Evolutionary conservation across 805 yeast genomes (phyloP).

Genomic region (Kazachstania viticola): DNA sequence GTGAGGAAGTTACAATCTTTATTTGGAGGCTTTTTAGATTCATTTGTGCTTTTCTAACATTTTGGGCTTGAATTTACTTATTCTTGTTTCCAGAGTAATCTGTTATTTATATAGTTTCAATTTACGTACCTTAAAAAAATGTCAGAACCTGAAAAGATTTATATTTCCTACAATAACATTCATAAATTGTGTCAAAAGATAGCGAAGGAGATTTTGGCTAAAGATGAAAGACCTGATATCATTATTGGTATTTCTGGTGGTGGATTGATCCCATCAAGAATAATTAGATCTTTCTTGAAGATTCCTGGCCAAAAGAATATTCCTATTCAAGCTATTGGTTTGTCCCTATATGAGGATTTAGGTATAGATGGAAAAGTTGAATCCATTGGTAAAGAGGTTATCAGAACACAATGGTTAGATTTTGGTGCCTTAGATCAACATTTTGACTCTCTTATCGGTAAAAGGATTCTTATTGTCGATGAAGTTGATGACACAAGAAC

Average conservation of each 20-base stretch:
- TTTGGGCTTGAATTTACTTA: too few relatives aligned
- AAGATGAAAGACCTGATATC: conserved; percentile 36
- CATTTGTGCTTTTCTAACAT: too few relatives aligned
- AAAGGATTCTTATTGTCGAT: conserved; percentile 71
- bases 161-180: conserved; percentile 67
- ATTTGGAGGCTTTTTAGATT: too few relatives aligned
- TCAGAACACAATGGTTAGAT: conserved; percentile 86
- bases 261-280: conserved; percentile 61
- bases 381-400: conserved; percentile 63
- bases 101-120: not conserved
- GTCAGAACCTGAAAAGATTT: conserved; percentile 34
- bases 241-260: conserved; percentile 67
- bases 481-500: conserved; percentile 92
- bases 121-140: too few relatives aligned
- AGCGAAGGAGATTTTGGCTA: conserved; percentile 39
- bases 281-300: conserved; percentile 51
- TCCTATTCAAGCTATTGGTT: conserved; percentile 60
- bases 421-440: conserved; percentile 60
- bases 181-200: conserved; percentile 73
- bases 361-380: conserved; percentile 33
- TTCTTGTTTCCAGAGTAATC: not conserved
- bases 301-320: conserved; percentile 50
- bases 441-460: conserved; percentile 69
- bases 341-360: conserved; percentile 51
- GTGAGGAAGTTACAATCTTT: too few relatives aligned